phyloP scores from a whole-genome alignment of 805 yeast species.

The Lachancea sp. region DNA sequence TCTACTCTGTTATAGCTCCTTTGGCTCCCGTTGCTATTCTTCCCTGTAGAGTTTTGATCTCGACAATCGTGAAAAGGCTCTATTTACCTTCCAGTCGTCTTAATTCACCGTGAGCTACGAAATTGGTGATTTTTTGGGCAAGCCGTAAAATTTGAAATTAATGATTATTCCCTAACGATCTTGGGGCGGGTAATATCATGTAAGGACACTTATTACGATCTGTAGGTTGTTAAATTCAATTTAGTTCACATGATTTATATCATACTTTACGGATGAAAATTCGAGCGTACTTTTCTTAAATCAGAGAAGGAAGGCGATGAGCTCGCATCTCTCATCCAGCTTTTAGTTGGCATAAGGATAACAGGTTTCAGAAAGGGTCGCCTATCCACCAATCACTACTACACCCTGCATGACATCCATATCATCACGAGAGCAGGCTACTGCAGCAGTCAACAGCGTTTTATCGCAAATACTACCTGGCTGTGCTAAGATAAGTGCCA shows the following conservation, averaged over 20 bases:
- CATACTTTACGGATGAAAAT: too few relatives aligned
- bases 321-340: too few relatives aligned
- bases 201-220: too few relatives aligned
- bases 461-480: slow-evolving; percentile 36
- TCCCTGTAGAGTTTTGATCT: neutral
- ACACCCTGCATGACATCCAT: neutral
- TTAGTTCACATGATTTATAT: neutral
- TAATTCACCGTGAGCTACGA: neutral
- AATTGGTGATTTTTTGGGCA: neutral
- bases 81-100: neutral
- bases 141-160: neutral
- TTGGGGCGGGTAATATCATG: too few relatives aligned
- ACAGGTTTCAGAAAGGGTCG: too few relatives aligned
- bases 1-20: neutral
- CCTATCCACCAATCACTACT: too few relatives aligned
- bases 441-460: slow-evolving; percentile 38
- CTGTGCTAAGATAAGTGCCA: slow-evolving; percentile 19
- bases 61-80: neutral
- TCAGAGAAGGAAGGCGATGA: neutral
- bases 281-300: neutral
- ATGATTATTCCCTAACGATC: too few relatives aligned
- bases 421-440: slow-evolving; percentile 34
- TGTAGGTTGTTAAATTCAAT: too few relatives aligned
- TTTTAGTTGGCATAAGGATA: too few relatives aligned
- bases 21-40: neutral